Percentiles rank a stretch among this genome's conserved stretches.
These are phyloP conservation scores for Xylaria sp. DNA, from an alignment of 495 filamentous ascomycete genomes.

Conservation along the genomic window DNA sequence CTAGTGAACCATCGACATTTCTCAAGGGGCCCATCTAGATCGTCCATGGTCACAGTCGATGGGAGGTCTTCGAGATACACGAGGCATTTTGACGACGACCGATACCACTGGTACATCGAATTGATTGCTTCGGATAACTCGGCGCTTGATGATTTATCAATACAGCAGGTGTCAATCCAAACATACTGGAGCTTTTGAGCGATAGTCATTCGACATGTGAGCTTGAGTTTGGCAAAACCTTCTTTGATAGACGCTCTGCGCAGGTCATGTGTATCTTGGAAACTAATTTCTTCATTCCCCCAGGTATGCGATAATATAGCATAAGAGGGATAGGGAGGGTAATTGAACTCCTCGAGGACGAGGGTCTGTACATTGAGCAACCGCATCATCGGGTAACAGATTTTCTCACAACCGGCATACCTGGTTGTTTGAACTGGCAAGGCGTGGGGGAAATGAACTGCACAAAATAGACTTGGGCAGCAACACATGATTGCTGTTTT, in stretches of 20 bases:
- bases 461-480: too few relatives aligned
- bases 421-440: not conserved
- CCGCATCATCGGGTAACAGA: not conserved
- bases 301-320: not conserved
- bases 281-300: not conserved
- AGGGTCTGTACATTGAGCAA: not conserved
- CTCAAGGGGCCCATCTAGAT: not conserved
- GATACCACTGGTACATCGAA: constrained; percentile 5
- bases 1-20: not conserved
- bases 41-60: not conserved
- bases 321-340: not conserved
- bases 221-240: not conserved
- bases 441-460: not conserved
- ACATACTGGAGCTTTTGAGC: not conserved
- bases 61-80: not conserved
- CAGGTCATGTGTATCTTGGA: not conserved
- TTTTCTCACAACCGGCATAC: not conserved
- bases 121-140: too few relatives aligned
- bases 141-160: not conserved
- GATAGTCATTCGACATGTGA: not conserved
- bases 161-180: not conserved
- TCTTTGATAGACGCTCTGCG: not conserved
- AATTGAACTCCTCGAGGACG: not conserved
- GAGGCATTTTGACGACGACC: not conserved
- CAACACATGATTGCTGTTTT: too few relatives aligned